Conservation (phyloP, 768 basidiomycete genomes). For the Lentinula edodes region DNA sequence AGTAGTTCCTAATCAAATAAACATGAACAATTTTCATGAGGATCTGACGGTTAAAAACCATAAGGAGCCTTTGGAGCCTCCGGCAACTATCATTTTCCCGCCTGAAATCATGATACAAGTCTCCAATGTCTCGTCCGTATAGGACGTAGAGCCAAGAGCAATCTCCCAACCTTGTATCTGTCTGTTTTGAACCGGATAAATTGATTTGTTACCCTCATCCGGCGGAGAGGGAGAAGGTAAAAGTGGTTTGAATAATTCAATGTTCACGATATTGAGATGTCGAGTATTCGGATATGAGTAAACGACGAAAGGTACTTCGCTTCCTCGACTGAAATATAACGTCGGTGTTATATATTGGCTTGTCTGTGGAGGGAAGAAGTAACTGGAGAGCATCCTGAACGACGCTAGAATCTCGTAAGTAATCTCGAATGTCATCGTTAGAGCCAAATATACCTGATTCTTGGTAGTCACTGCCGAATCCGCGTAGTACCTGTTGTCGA, state of each 20-base stretch:
- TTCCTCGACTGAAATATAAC: conserved; percentile 36
- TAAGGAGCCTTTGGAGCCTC: conserved; percentile 26
- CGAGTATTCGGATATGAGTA: conserved; percentile 33
- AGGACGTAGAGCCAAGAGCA: background rate
- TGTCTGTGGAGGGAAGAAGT: conserved; percentile 33
- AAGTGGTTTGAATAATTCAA: conserved; percentile 39
- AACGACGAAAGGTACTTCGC: conserved; percentile 49
- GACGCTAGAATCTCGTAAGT: conserved; percentile 39
- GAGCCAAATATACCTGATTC: conserved; percentile 58
- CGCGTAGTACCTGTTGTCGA: conserved; percentile 37
- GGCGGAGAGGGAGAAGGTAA: conserved; percentile 14
- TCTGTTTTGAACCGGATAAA: conserved; percentile 15
- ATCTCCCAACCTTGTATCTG: conserved; percentile 14
- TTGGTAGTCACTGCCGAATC: conserved; percentile 71
- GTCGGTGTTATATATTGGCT: conserved; percentile 27
- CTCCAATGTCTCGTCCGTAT: conserved; percentile 25
- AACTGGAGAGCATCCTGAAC: conserved; percentile 54
- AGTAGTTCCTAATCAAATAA: too few relatives aligned
- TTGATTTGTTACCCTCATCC: conserved; percentile 20
- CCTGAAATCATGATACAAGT: conserved; percentile 37
- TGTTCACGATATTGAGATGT: conserved; percentile 39
- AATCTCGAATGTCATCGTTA: background rate
- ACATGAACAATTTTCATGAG: background rate
- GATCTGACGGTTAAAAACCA: background rate
- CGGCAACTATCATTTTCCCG: conserved; percentile 35